Percentiles rank a stretch among this genome's conserved stretches.
Evolutionary conservation across 2,329 filamentous ascomycete species (phyloP).

Genomic region (Penicillium janthinellum): DNA sequence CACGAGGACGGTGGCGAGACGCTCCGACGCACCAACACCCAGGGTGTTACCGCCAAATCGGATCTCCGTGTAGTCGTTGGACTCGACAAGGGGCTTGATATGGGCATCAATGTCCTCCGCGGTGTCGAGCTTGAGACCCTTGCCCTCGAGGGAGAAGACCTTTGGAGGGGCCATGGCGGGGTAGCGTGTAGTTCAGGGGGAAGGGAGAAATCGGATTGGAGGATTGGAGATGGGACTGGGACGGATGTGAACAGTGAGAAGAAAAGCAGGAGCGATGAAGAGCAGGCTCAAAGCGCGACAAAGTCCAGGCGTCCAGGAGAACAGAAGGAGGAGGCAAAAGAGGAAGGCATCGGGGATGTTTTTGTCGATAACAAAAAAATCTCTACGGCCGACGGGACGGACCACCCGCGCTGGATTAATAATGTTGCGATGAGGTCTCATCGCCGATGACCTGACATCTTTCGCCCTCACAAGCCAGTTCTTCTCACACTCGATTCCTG

Average conservation of each 20-base stretch:
- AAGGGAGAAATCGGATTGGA: neutral
- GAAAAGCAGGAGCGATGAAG: slow-evolving; percentile 1
- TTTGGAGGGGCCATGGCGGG: slow-evolving; percentile 57
- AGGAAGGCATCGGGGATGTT: slow-evolving; percentile 15
- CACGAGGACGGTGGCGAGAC: slow-evolving; percentile 77
- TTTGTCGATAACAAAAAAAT: slow-evolving; percentile 25
- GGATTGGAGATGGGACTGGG: neutral
- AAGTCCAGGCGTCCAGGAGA: slow-evolving; percentile 4
- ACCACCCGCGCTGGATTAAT: slow-evolving; percentile 29
- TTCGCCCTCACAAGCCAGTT: slow-evolving; percentile 3
- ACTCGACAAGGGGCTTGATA: slow-evolving; percentile 72
- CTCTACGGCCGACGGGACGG: slow-evolving; percentile 22
- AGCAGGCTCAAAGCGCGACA: slow-evolving; percentile 9
- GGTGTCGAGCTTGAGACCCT: slow-evolving; percentile 87
- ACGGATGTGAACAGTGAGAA: neutral
- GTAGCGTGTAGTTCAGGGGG: slow-evolving; percentile 31
- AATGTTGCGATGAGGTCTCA: slow-evolving; percentile 18
- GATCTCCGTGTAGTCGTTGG: slow-evolving; percentile 74
- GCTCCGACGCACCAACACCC: slow-evolving; percentile 83
- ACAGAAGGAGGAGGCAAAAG: slow-evolving; percentile 16
- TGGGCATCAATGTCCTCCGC: slow-evolving; percentile 84
- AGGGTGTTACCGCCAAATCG: slow-evolving; percentile 88
- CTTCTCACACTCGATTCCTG: slow-evolving; percentile 2
- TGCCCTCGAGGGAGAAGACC: slow-evolving; percentile 85
- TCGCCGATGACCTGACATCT: slow-evolving; percentile 3